These are phyloP conservation scores for Blastobotrys persicus DNA, from an alignment of 1,139 yeast genomes.

Conservation along the genomic window DNA sequence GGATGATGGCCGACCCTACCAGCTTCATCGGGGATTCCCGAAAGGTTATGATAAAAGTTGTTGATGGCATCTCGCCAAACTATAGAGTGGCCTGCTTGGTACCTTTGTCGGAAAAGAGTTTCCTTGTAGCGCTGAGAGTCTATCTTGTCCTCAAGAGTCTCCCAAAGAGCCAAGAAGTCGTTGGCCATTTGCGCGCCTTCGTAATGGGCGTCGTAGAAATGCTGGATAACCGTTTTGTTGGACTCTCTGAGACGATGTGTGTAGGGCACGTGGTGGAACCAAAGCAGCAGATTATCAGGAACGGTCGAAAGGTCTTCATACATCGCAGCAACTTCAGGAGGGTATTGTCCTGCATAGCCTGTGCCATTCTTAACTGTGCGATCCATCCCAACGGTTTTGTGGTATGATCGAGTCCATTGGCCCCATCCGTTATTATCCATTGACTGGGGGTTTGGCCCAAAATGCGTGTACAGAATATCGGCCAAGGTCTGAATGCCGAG, in stretches of 20 bases:
- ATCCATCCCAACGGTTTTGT: slow-evolving; percentile 9
- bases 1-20: slow-evolving; percentile 10
- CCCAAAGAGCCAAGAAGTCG: slow-evolving; percentile 1
- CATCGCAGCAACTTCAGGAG: slow-evolving; percentile 4
- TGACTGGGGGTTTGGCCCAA: slow-evolving; percentile 8
- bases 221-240: slow-evolving; percentile 10
- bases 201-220: slow-evolving; percentile 11
- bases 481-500: slow-evolving; percentile 11
- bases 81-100: slow-evolving; percentile 11
- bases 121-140: slow-evolving; percentile 3
- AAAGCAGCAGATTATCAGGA: slow-evolving; percentile 8
- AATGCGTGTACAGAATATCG: slow-evolving; percentile 8
- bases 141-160: background rate
- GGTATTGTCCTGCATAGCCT: slow-evolving; percentile 7
- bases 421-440: slow-evolving; percentile 11
- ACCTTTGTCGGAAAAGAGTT: background rate
- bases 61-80: slow-evolving; percentile 10
- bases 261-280: slow-evolving; percentile 11
- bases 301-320: slow-evolving; percentile 7
- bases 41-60: slow-evolving; percentile 2
- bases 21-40: slow-evolving; percentile 7
- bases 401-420: slow-evolving; percentile 11
- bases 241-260: slow-evolving; percentile 4
- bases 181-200: slow-evolving; percentile 8
- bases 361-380: slow-evolving; percentile 7